These are phyloP conservation scores for Besnoitia besnoiti DNA, from an alignment of 169 alveolate species.

Conservation along the genomic window DNA sequence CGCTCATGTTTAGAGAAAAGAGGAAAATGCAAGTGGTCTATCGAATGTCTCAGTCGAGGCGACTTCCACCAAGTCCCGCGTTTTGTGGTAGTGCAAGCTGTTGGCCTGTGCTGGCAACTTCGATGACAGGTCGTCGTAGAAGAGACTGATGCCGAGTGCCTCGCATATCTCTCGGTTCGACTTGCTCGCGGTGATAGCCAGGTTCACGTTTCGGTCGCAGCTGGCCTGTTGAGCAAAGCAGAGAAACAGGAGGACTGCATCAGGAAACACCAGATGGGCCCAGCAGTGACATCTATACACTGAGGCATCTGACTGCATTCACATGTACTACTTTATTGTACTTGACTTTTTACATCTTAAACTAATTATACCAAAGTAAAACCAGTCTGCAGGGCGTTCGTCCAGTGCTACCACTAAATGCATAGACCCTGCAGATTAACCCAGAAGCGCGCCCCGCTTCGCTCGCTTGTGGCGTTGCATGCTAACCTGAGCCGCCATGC, in stretches of 20 bases:
- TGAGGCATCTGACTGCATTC: too few relatives aligned
- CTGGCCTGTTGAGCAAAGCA: slow-evolving; percentile 15
- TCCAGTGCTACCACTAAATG: too few relatives aligned
- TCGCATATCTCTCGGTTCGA: slow-evolving; percentile 49
- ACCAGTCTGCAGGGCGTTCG: too few relatives aligned
- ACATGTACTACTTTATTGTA: too few relatives aligned
- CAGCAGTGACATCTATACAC: too few relatives aligned
- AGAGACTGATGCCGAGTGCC: slow-evolving; percentile 49
- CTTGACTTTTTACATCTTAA: too few relatives aligned
- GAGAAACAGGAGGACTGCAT: too few relatives aligned
- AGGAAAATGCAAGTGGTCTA: neutral
- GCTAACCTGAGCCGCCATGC: slow-evolving; percentile 64
- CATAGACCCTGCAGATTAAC: too few relatives aligned
- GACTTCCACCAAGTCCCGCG: neutral
- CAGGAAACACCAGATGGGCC: too few relatives aligned
- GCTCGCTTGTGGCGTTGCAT: neutral
- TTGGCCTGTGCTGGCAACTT: slow-evolving; percentile 54
- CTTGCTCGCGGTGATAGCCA: slow-evolving; percentile 46
- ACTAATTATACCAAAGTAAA: too few relatives aligned
- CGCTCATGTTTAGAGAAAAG: neutral
- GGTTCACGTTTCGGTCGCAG: slow-evolving; percentile 39
- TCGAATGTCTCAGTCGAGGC: neutral
- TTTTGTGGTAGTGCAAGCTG: slow-evolving; percentile 52
- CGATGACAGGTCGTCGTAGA: slow-evolving; percentile 35
- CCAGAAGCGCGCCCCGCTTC: neutral